These are phyloP conservation scores for Centaurea solstitialis DNA, from an alignment of 129 eudicot genomes.

Conservation along the genomic window DNA sequence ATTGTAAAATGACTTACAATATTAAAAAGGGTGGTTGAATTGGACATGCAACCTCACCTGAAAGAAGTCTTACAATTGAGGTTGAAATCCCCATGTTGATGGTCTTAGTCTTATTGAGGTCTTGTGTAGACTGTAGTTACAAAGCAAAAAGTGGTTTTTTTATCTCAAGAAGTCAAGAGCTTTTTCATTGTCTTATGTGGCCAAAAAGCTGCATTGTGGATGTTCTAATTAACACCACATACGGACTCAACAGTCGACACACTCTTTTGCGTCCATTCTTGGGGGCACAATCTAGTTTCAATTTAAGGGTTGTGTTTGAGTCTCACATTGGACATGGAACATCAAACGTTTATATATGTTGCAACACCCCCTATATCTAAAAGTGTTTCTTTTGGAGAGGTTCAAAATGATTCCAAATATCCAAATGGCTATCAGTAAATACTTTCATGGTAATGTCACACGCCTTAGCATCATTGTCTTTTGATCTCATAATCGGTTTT, in stretches of 20 bases:
- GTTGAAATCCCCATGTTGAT: too few relatives aligned
- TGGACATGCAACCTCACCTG: too few relatives aligned
- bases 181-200: background rate
- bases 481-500: background rate
- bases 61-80: too few relatives aligned
- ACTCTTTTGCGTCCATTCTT: background rate
- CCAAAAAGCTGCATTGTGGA: background rate
- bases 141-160: background rate
- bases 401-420: background rate
- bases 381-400: background rate
- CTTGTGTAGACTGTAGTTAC: background rate
- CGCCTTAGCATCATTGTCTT: too few relatives aligned
- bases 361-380: background rate
- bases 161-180: background rate
- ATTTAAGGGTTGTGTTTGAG: background rate
- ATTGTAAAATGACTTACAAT: too few relatives aligned
- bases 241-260: background rate
- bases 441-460: too few relatives aligned
- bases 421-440: background rate
- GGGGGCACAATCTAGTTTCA: background rate
- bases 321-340: background rate
- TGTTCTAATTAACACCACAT: background rate
- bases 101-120: background rate
- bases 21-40: too few relatives aligned
- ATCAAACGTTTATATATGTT: too few relatives aligned